phyloP scores from a whole-genome alignment of 2,329 filamentous ascomycete species.

The Colletotrichum nymphaeae region DNA sequence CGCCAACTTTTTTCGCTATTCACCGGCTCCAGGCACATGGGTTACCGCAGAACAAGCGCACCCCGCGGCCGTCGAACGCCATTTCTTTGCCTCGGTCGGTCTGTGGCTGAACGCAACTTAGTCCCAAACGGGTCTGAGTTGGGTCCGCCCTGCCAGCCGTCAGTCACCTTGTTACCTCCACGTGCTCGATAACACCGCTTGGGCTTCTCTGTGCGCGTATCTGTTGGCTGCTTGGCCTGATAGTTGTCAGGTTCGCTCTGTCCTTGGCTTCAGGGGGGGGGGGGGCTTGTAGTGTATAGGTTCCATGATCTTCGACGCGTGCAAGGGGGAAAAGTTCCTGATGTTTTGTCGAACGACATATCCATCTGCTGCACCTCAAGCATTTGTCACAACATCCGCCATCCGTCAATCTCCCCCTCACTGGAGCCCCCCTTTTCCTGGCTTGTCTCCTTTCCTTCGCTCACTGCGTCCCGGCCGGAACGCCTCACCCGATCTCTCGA shows the following conservation, averaged over 20 bases:
- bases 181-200: constrained; percentile 14
- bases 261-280: constrained; percentile 8
- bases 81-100: not conserved
- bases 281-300: not conserved
- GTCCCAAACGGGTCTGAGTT: constrained; percentile 7
- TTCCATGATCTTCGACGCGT: constrained; percentile 30
- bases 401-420: constrained; percentile 11
- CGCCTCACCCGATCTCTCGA: constrained; percentile 29
- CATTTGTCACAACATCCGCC: constrained; percentile 25
- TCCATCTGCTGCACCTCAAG: constrained; percentile 20
- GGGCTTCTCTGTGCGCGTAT: not conserved
- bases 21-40: constrained; percentile 14
- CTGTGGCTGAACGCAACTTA: constrained; percentile 10
- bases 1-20: constrained; percentile 16
- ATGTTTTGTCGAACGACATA: constrained; percentile 23
- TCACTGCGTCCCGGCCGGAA: constrained; percentile 14
- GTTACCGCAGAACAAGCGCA: constrained; percentile 7
- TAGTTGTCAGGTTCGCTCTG: constrained; percentile 12
- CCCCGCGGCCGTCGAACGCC: constrained; percentile 18
- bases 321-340: constrained; percentile 23
- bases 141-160: constrained; percentile 19
- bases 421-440: not conserved
- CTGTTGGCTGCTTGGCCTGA: constrained; percentile 8
- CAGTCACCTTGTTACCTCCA: constrained; percentile 9
- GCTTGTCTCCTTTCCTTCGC: not conserved